phyloP scores from a whole-genome alignment of 78 protist genomes.

The Bigelowiella natans region DNA sequence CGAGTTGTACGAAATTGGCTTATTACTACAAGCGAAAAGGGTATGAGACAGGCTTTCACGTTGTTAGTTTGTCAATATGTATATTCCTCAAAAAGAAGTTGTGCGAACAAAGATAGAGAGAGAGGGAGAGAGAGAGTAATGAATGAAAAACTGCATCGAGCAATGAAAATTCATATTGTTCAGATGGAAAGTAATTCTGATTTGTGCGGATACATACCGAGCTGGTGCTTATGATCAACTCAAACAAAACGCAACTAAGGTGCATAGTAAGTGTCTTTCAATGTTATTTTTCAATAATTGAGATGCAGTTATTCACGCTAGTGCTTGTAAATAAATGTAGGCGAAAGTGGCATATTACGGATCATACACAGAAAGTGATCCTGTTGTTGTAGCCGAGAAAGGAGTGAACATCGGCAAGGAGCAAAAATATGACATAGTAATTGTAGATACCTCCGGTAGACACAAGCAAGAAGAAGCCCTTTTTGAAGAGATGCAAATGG shows the following conservation, averaged over 20 bases:
- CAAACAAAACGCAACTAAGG: conserved; percentile 89
- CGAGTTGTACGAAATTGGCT: conserved; percentile 75
- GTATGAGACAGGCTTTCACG: conserved; percentile 48
- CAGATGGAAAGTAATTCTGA: conserved; percentile 47
- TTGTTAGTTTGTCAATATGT: too few species aligned
- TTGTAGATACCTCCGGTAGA: conserved; percentile 94
- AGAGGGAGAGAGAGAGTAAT: too few species aligned
- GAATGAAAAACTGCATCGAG: too few species aligned
- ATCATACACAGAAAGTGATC: neutral
- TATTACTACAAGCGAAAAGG: conserved; percentile 77
- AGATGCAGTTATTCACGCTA: conserved; percentile 82
- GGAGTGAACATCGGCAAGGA: neutral
- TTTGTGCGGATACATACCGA: conserved; percentile 98
- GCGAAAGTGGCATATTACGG: neutral
- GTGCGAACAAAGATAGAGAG: too few species aligned
- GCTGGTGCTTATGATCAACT: conserved; percentile 98
- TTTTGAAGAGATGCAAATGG: conserved; percentile 64
- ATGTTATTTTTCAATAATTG: conserved; percentile 87
- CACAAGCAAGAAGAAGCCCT: conserved; percentile 92
- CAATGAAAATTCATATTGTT: too few species aligned
- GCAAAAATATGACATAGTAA: conserved; percentile 78
- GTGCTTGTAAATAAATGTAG: conserved; percentile 73
- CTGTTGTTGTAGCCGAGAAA: neutral
- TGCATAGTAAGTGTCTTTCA: too few species aligned
- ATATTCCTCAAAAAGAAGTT: too few species aligned